A percentile compares a stretch with the other conserved stretches of the same genome.
Evolutionary conservation across 768 basidiomycete genomes (phyloP).

Genomic region (Kwoniella newhampshirensis): DNA sequence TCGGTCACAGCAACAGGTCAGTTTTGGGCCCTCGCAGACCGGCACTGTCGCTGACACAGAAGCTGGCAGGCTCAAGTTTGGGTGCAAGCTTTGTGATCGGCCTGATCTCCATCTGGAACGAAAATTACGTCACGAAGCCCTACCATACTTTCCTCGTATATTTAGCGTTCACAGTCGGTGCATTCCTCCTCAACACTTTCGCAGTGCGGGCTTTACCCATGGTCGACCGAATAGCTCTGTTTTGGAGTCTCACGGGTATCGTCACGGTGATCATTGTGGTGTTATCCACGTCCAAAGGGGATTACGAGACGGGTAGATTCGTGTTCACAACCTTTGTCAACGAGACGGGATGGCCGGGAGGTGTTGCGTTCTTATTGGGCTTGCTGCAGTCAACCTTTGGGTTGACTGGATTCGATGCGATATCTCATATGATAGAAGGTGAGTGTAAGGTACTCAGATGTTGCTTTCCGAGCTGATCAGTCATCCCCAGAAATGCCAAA

Average conservation of each 20-base stretch:
- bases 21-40: not conserved
- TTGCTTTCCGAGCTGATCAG: not conserved
- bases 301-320: constrained; percentile 16
- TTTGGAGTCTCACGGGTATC: constrained; percentile 11
- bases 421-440: constrained; percentile 15
- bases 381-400: constrained; percentile 9
- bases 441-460: not conserved
- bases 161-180: constrained; percentile 19
- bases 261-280: constrained; percentile 10
- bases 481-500: not conserved
- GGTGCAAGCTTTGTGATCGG: constrained; percentile 10
- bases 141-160: constrained; percentile 22
- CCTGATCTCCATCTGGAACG: constrained; percentile 8
- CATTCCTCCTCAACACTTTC: constrained; percentile 12
- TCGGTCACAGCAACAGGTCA: constrained; percentile 10
- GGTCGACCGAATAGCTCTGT: constrained; percentile 11
- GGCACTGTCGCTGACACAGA: too few species aligned
- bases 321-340: constrained; percentile 17
- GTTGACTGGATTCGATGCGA: constrained; percentile 21
- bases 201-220: constrained; percentile 10
- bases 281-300: constrained; percentile 2
- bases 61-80: constrained; percentile 4
- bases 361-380: constrained; percentile 15
- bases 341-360: constrained; percentile 19
- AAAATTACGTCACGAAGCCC: constrained; percentile 8